Conservation (phyloP, 495 filamentous ascomycete genomes). For the Xylaria curta region DNA sequence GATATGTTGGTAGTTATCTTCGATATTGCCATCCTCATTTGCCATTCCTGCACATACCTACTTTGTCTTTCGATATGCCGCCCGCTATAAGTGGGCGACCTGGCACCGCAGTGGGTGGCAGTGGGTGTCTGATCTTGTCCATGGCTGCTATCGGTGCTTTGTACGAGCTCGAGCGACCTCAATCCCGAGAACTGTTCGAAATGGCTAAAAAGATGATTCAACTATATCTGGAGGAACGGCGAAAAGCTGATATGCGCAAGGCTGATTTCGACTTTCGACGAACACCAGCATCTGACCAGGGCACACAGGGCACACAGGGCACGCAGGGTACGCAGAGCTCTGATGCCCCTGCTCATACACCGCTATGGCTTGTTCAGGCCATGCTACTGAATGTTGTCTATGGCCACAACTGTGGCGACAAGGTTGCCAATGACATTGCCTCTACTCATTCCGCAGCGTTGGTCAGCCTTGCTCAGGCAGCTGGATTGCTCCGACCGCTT, state of each 20-base stretch:
- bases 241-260: constrained; percentile 86
- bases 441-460: constrained; percentile 89
- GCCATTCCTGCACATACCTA: constrained; percentile 92
- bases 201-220: constrained; percentile 95
- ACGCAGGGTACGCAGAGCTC: constrained; percentile 55
- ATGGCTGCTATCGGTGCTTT: constrained; percentile 96
- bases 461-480: constrained; percentile 88
- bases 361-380: constrained; percentile 96
- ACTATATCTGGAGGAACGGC: constrained; percentile 88
- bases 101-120: constrained; percentile 72
- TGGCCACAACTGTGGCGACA: constrained; percentile 94
- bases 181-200: constrained; percentile 88
- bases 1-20: constrained; percentile 90
- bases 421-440: constrained; percentile 86
- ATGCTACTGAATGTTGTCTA: constrained; percentile 98
- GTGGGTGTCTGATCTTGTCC: constrained; percentile 88
- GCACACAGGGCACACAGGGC: constrained; percentile 51
- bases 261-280: constrained; percentile 74
- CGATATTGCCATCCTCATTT: constrained; percentile 94
- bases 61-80: constrained; percentile 85
- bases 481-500: constrained; percentile 70
- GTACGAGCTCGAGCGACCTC: constrained; percentile 83
- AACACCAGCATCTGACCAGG: constrained; percentile 54
- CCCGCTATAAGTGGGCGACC: constrained; percentile 69
- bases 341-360: constrained; percentile 78